A percentile compares a stretch with the other conserved stretches of the same genome.
Evolutionary conservation across 2,329 filamentous ascomycete genomes (phyloP).

Genomic region (Sclerotiophoma versabilis): DNA sequence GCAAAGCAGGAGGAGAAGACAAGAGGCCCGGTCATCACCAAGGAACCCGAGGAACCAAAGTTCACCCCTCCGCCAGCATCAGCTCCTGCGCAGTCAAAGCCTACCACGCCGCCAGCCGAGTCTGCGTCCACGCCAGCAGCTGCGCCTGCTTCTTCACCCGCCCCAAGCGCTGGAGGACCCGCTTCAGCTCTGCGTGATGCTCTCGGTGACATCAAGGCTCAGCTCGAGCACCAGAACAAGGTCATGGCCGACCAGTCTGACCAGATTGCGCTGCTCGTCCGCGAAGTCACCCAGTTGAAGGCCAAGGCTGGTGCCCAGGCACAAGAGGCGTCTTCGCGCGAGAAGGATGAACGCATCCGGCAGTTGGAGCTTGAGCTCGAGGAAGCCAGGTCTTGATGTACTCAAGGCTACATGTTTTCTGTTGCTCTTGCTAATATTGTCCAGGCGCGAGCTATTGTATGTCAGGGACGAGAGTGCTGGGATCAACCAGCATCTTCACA

Average conservation of each 20-base stretch:
- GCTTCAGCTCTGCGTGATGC: conserved; percentile 67
- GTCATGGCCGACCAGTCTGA: conserved; percentile 79
- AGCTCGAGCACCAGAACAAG: conserved; percentile 78
- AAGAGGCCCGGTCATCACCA: conserved; percentile 38
- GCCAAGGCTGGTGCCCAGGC: conserved; percentile 65
- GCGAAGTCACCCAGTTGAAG: conserved; percentile 70
- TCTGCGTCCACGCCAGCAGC: conserved; percentile 51
- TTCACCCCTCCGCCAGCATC: conserved; percentile 46
- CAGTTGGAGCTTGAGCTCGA: conserved; percentile 52
- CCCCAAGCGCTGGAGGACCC: conserved; percentile 52
- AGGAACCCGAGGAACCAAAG: conserved; percentile 57
- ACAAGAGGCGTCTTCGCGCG: conserved; percentile 39
- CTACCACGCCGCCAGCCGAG: conserved; percentile 45
- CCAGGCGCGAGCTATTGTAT: conserved; percentile 1
- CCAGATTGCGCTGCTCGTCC: conserved; percentile 75
- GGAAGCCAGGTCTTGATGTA: conserved; percentile 47
- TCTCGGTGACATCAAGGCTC: conserved; percentile 76
- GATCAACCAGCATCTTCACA: conserved; percentile 13
- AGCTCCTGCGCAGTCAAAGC: conserved; percentile 43
- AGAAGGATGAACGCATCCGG: conserved; percentile 52
- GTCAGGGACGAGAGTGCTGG: conserved; percentile 12
- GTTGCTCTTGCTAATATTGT: not conserved
- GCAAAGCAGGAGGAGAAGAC: conserved; percentile 52
- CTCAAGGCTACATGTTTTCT: conserved; percentile 5
- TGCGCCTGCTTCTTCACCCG: conserved; percentile 47